Evolutionary conservation across 2,329 filamentous ascomycete genomes (phyloP).

Genomic region (Pseudofabraea citricarpa): DNA sequence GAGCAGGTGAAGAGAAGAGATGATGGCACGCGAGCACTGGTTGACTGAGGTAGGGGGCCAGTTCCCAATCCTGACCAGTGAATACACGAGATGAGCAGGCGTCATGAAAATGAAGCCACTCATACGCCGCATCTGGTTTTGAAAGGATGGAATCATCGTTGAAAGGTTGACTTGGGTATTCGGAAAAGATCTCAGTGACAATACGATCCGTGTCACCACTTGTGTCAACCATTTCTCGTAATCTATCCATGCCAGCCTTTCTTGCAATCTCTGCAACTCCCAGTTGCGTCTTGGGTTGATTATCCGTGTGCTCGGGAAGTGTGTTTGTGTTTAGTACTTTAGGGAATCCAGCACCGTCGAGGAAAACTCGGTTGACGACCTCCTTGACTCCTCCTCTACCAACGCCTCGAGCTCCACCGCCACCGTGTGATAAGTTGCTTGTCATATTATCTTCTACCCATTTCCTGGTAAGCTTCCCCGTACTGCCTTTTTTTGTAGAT

Average conservation of each 20-base stretch:
- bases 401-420: constrained; percentile 65
- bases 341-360: constrained; percentile 69
- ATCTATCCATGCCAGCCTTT: constrained; percentile 64
- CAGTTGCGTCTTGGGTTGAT: constrained; percentile 49
- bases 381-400: constrained; percentile 70
- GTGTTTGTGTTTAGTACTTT: constrained; percentile 25
- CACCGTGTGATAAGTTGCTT: constrained; percentile 63
- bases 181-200: constrained; percentile 76
- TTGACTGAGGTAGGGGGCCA: constrained; percentile 80
- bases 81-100: constrained; percentile 73
- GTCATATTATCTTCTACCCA: constrained; percentile 74
- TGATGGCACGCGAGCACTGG: constrained; percentile 86
- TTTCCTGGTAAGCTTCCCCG: constrained; percentile 57
- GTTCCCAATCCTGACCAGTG: constrained; percentile 86
- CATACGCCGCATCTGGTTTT: constrained; percentile 76
- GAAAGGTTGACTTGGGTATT: constrained; percentile 82
- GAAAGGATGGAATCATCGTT: constrained; percentile 89
- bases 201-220: constrained; percentile 76
- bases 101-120: constrained; percentile 96
- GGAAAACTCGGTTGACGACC: constrained; percentile 73
- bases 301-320: constrained; percentile 20
- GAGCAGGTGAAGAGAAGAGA: constrained; percentile 72
- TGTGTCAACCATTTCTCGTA: constrained; percentile 73
- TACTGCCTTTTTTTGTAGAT: constrained; percentile 35
- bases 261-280: constrained; percentile 71